Base-by-base conservation (phyloP, 2,329 filamentous ascomycete genomes). In the Diaporthe destruens region DNA sequence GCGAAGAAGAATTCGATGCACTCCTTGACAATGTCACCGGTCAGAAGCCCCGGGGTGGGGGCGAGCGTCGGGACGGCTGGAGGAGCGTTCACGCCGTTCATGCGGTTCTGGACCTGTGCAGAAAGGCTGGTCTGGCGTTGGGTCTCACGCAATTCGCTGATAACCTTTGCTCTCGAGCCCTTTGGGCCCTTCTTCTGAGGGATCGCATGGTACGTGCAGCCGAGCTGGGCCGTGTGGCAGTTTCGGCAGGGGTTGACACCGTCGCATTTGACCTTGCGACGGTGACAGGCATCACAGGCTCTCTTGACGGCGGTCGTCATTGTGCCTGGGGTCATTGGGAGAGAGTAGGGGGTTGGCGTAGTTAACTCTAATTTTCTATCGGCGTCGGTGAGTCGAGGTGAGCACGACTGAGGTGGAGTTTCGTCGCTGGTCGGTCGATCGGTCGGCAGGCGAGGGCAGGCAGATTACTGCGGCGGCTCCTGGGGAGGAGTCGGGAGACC, bases 111-210 rank as follows among this genome's bases (percentile, higher is more conserved):
- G 20, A 91, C 86, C 79, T 89, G 90, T 75, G 87, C 87, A 0
- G 88, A 88, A 29, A 92, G 86, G 73, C 88, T 91, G 23, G 89
- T 90, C 79, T 91, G 89, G 76, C 90, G 88, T 78, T 94, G 91
- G 0, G 86, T 92, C 78, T 92, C 90, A 76, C 92, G 88, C 74
- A 94, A 81, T 78, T 94, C 91, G 78, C 91, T 93, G 80, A 94
- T 92, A 72, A 94, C 91, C 81, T 93, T 94, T 66, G 92, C 92
- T 74, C 91, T 85, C 42, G 90, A 92, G 75, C 92, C 92, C 82
- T 93, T 93, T 55, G 92, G 92, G 1, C 92, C 92, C 80, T 94
- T 94, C 84, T 93, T 94, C 82, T 93, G 92, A 1, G 91, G 91
- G 47, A 93, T 90, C 44, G 91, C 90, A 83, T 93, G 91, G 86